Evolutionary conservation across 495 filamentous ascomycete species (phyloP).

Genomic region (Aspergillus ostianus): DNA sequence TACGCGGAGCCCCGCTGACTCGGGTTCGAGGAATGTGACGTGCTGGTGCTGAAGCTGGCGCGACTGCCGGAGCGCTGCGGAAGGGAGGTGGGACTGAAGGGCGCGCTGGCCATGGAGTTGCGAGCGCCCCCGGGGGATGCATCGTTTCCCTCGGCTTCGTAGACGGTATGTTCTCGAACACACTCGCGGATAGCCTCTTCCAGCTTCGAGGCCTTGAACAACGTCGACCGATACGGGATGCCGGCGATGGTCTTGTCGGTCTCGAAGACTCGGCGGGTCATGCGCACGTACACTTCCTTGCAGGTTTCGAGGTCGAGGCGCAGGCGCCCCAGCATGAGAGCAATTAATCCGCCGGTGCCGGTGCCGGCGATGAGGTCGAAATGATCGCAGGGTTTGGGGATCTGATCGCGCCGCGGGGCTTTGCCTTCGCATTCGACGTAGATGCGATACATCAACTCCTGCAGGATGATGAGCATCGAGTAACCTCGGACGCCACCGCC

Average conservation of each 20-base stretch:
- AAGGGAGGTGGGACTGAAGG: constrained; percentile 35
- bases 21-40: constrained; percentile 28
- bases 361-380: constrained; percentile 96
- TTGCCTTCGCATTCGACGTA: constrained; percentile 82
- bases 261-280: constrained; percentile 93
- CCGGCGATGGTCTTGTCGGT: constrained; percentile 97
- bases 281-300: constrained; percentile 91
- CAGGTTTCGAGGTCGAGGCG: constrained; percentile 92
- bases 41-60: constrained; percentile 40
- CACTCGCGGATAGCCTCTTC: constrained; percentile 92
- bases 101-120: constrained; percentile 38
- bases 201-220: constrained; percentile 94
- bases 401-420: constrained; percentile 79
- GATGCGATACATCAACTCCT: constrained; percentile 92
- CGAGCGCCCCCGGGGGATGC: constrained; percentile 24
- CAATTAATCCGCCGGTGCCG: constrained; percentile 92
- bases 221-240: constrained; percentile 85
- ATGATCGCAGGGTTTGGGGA: constrained; percentile 96
- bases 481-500: constrained; percentile 96
- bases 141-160: constrained; percentile 79
- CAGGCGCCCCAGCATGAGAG: constrained; percentile 91
- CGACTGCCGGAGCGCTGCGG: constrained; percentile 48
- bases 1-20: constrained; percentile 38
- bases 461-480: constrained; percentile 92
- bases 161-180: constrained; percentile 81